Base-by-base conservation (phyloP, 2,329 filamentous ascomycete genomes). In the Periconia digitata region DNA sequence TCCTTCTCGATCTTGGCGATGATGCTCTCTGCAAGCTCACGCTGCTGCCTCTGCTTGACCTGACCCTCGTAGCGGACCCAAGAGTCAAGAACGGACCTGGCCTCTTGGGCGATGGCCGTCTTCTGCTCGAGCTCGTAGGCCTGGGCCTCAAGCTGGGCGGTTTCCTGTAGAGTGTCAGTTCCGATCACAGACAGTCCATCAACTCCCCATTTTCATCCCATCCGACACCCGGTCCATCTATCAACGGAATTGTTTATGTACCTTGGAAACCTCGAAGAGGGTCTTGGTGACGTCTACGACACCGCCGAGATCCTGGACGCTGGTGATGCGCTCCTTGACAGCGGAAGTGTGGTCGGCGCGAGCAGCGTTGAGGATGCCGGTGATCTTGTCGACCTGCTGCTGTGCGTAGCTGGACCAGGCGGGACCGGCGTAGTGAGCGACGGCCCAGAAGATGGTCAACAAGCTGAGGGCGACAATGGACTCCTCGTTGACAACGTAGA, bases 401-500 rank as follows among this genome's bases (percentile, higher is more conserved):
- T 95, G 83, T 50, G 94, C 92, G 90, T 94, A 99, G 76, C 92
- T 85, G 72, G 81, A 85, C 84, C 97, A 97, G 75, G 86, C 80
- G 52, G 94, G 94, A 47, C 92, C 94, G 69, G 89, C 91, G 74
- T 90, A 96, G 78, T 95, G 94, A 79, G 90, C 92, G 67, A 96
- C 83, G 55, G 86, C 90, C 70, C 82, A 87, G 87, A 95, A 99
- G 72, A 97, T 89, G 73, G 87, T 90, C 72, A 97, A 80, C 68
- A 99, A 82, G 75, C 89, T 94, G 79, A 99, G 84, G 61, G 90
- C 89, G 71, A 95, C 89, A 72, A 99, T 89, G 57, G 92, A 89
- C 82, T 99, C 94, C 83, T 99, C 94, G 81, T 99, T 99, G 78
- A 99, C 83, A 74, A 99, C 91, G 79, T 96, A 97, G 82, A 97